Evolutionary conservation across 495 filamentous ascomycete species (phyloP).

Genomic region (Aspergillus ellipticus): DNA sequence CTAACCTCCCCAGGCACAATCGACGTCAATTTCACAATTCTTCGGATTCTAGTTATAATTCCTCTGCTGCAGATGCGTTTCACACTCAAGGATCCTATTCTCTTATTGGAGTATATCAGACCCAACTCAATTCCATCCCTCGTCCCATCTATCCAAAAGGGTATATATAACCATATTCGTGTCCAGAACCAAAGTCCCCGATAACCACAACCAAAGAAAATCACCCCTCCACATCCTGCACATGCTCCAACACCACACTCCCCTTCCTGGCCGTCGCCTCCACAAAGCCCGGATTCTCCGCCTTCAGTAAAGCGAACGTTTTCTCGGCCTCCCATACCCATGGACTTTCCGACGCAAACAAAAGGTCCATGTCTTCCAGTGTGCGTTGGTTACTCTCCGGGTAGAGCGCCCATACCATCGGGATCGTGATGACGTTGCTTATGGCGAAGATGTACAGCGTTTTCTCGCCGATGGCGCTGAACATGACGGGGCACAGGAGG

Average conservation of each 20-base stretch:
- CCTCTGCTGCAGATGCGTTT: no score
- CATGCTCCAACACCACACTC: slow-evolving; percentile 35
- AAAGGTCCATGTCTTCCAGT: slow-evolving; percentile 65
- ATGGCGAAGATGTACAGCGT: slow-evolving; percentile 65
- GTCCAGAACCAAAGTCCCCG: no score
- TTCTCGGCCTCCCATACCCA: slow-evolving; percentile 65
- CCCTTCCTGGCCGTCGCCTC: slow-evolving; percentile 42
- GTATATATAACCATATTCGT: no score
- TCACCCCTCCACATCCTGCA: slow-evolving; percentile 7
- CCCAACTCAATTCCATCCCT: no score
- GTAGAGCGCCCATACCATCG: slow-evolving; percentile 66
- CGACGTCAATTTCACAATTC: no score
- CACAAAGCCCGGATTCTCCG: slow-evolving; percentile 48
- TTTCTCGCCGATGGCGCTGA: slow-evolving; percentile 58
- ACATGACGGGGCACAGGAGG: slow-evolving; percentile 62
- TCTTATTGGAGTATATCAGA: no score
- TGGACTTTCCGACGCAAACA: slow-evolving; percentile 57
- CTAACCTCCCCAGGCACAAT: no score
- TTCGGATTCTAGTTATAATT: no score
- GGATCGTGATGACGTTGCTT: slow-evolving; percentile 58
- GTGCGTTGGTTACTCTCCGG: slow-evolving; percentile 67
- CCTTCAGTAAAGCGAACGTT: slow-evolving; percentile 51
- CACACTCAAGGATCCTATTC: no score
- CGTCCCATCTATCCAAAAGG: no score
- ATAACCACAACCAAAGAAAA: no score